Evolutionary conservation across 2,329 filamentous ascomycete species (phyloP), one percentile per base, ranked within the genome.

Genomic region (Aciculosporium take): DNA sequence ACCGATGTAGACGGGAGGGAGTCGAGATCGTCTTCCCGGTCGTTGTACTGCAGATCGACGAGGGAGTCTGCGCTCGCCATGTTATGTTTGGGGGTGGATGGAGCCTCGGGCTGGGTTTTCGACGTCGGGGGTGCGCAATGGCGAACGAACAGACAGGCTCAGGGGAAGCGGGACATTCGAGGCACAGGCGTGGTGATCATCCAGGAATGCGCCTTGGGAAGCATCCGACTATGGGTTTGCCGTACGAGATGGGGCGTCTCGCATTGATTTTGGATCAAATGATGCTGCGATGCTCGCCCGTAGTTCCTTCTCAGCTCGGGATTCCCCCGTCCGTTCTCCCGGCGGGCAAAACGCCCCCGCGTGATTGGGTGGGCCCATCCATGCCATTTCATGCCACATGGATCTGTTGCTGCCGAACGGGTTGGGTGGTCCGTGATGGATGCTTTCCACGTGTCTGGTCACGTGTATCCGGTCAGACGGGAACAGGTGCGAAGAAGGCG

Each of bases 21-120:
- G 56, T 78, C 75, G 51, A 80, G 54, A 5, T 79, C 75, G 49
- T 76, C 71, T 49, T 43, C 43, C 44, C 69, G 64, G 43, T 76
- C 70, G 45, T 67, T 61, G 38, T 67, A 65, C 46, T 67, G 61
- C 49, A 78, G 62, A 55, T 74, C 57, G 59, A 69, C 68, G 46
- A 60, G 50, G 28, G 72, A 71, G 48, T 69, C 64, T 57, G 65
- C 59, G 42, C 56, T 45, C 40, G 63, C 45, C 56, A 59, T 59
- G 35, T 18, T 20, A n/a, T n/a, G n/a, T n/a, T n/a, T n/a, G n/a
- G 34, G 27, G 13, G 27, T 13, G 12, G 8, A 21, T 13, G n/a
- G 39, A 29, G 24, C 28, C 10, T 28, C 24, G 8, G n/a, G 30
- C 34, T 32, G 17, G 10, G 39, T 9, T 23, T 15, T 20, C 15